Base-by-base conservation (phyloP, 441 rosid species). In the Mallotus japonicus region DNA sequence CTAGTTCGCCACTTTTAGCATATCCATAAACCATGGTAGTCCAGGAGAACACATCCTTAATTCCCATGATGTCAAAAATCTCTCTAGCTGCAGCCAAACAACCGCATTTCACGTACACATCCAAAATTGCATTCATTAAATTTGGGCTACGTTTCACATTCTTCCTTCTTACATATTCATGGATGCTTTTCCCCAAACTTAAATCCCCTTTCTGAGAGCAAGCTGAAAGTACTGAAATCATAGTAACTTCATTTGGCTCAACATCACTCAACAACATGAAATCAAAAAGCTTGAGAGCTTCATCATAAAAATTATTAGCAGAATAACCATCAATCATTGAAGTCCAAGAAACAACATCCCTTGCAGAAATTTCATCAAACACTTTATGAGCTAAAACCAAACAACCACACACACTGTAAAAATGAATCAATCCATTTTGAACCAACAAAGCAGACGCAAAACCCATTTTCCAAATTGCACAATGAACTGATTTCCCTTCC, bases 321-420 rank as follows among this genome's bases (percentile, higher is more conserved):
- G 75, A 62, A 40, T 72, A 72, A 19, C 51, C 54, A 62, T 62
- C 68, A 72, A 72, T 50, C 75, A 72, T 72, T 5, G 69, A 72
- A 49, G 75, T 72, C 75, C 75, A 72, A 62, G 75, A 72, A 62
- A 72, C 58, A 50, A 72, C 75, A 62, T 72, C 75, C 50, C 32
- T 72, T 37, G 49, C 51, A 37, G 68, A 17, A 7, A 62, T 62
- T 72, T 72, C 75, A 72, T 72, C 75, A 42, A 72, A 72, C 60
- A 72, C 61, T 51, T 72, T 32, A 37, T 61, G 75, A 32, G 75
- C 68, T 13, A 51, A 72, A 72, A 32, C 51, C 53, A 51, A 62
- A 62, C 62, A 51, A 46, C 66, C 49, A 72, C n/a, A n/a, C 19
- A 34, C 68, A 49, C 68, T 16, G 53, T 72, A 72, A 0, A 62